Conservation (phyloP, 2,329 filamentous ascomycete genomes). For the Verticillium nubilum region DNA sequence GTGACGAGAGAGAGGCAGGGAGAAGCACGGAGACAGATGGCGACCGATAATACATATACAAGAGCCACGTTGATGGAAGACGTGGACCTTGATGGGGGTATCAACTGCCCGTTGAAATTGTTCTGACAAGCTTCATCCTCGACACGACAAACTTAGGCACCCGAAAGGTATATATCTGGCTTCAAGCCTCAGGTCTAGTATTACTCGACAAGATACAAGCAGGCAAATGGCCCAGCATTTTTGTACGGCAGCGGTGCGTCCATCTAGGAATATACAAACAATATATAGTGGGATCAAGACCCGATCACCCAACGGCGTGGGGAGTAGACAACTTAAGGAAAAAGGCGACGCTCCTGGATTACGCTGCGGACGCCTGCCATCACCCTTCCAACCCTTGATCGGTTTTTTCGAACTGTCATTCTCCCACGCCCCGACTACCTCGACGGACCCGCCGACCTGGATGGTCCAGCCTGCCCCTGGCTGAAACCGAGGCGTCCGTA, state of each 20-base stretch:
- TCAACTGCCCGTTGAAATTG: no score
- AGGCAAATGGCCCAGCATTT: background rate
- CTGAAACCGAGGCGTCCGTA: background rate
- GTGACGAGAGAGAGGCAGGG: no score
- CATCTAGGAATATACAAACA: background rate
- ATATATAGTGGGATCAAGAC: background rate
- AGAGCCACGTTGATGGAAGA: no score
- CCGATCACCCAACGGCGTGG: background rate
- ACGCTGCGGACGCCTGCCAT: background rate
- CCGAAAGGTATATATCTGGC: background rate
- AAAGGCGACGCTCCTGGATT: background rate
- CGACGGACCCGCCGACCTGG: background rate
- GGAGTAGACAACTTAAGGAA: background rate
- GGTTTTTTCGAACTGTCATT: no score
- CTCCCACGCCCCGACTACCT: background rate
- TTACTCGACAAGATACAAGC: background rate
- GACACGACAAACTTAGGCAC: background rate
- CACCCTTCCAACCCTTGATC: background rate
- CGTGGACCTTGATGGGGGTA: no score
- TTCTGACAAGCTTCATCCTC: no score
- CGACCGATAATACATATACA: no score
- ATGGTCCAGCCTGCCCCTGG: background rate
- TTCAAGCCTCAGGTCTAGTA: background rate
- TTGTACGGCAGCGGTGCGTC: background rate
- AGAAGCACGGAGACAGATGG: no score